Conservation (phyloP, 805 yeast species). For the Kazachstania martiniae region DNA sequence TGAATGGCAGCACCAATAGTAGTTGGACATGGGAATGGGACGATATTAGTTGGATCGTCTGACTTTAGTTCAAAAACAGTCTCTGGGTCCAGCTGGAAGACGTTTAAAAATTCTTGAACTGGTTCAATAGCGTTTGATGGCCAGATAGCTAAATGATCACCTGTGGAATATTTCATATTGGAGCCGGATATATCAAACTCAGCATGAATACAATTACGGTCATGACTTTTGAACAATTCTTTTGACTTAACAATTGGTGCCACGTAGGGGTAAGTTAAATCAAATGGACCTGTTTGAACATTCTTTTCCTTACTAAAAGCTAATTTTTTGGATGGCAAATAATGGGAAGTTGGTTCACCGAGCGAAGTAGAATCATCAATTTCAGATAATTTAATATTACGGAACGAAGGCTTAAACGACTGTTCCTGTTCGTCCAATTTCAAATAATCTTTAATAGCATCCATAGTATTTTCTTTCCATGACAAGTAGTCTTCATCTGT, state of each 20-base stretch:
- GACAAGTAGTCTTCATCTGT: conserved; percentile 90
- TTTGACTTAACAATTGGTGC: conserved; percentile 54
- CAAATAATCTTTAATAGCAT: conserved; percentile 50
- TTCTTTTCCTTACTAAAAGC: conserved; percentile 28
- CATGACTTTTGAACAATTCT: conserved; percentile 57
- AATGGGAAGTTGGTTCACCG: conserved; percentile 73
- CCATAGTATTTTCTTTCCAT: conserved; percentile 80
- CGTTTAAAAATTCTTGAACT: conserved; percentile 51
- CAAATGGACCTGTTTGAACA: conserved; percentile 65
- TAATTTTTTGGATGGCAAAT: conserved; percentile 31
- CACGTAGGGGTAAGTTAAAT: conserved; percentile 70
- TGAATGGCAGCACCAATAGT: conserved; percentile 82
- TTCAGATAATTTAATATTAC: conserved; percentile 31
- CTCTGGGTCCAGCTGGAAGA: conserved; percentile 48
- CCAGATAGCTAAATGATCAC: conserved; percentile 94
- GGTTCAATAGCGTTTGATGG: conserved; percentile 79
- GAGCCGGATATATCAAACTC: conserved; percentile 75
- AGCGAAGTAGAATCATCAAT: conserved; percentile 37
- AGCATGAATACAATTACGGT: conserved; percentile 78
- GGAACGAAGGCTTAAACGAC: conserved; percentile 62
- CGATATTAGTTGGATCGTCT: conserved; percentile 54
- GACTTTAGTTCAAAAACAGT: conserved; percentile 53
- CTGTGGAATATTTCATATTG: conserved; percentile 78
- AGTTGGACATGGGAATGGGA: conserved; percentile 68
- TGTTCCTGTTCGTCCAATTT: conserved; percentile 66